These are phyloP conservation scores for Penicillium bovifimosum DNA, from an alignment of 495 filamentous ascomycete species.

Conservation along the genomic window DNA sequence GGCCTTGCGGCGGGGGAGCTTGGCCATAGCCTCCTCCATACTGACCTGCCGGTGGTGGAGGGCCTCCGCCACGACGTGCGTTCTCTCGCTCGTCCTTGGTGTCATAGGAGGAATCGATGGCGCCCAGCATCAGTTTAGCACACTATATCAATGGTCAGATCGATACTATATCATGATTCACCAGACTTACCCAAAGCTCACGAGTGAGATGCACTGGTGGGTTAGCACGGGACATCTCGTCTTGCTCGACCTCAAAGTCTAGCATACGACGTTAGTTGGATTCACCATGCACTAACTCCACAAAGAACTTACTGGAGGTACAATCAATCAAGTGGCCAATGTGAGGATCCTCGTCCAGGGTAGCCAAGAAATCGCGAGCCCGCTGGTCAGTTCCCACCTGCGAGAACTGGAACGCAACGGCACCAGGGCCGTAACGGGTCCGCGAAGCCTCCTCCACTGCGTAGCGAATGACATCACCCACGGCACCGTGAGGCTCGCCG, in stretches of 20 bases:
- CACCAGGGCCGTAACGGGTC: conserved; percentile 45
- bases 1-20: conserved; percentile 20
- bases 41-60: conserved; percentile 1
- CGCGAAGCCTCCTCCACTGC: conserved; percentile 41
- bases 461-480: conserved; percentile 48
- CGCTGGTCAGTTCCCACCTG: conserved; percentile 66
- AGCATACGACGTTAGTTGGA: conserved; percentile 16
- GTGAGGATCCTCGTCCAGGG: conserved; percentile 57
- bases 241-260: conserved; percentile 64
- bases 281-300: background rate
- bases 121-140: conserved; percentile 65
- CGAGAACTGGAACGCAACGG: conserved; percentile 64
- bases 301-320: conserved; percentile 59
- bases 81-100: conserved; percentile 55
- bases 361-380: conserved; percentile 57
- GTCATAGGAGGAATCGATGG: conserved; percentile 62
- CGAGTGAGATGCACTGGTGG: conserved; percentile 56
- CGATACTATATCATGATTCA: background rate
- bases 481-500: conserved; percentile 45
- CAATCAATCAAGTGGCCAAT: conserved; percentile 64
- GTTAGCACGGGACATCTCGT: conserved; percentile 53
- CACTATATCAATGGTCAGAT: conserved; percentile 32
- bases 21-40: conserved; percentile 2
- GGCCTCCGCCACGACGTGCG: conserved; percentile 16
- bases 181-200: conserved; percentile 54